phyloP scores from a whole-genome alignment of 345 rosid species.

The Psidium guajava region DNA sequence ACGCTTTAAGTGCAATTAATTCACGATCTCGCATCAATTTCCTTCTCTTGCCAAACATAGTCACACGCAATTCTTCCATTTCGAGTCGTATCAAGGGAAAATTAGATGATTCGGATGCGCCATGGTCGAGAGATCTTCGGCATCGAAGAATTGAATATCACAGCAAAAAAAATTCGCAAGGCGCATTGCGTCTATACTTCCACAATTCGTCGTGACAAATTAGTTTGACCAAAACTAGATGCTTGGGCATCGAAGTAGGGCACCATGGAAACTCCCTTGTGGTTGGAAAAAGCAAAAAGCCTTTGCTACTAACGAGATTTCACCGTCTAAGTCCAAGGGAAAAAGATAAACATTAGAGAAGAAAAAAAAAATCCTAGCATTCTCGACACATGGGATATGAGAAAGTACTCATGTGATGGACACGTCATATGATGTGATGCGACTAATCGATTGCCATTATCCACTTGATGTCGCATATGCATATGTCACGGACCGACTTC shows the following conservation, averaged over 20 bases:
- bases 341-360: background rate
- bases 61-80: background rate
- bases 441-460: background rate
- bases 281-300: background rate
- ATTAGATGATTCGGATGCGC: background rate
- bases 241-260: background rate
- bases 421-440: fast-evolving
- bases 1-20: background rate
- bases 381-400: background rate
- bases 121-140: background rate
- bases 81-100: background rate
- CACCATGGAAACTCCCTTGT: background rate
- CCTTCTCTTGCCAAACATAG: background rate
- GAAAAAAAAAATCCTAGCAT: background rate
- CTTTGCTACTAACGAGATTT: background rate
- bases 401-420: background rate
- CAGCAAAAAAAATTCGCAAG: background rate
- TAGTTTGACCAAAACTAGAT: background rate
- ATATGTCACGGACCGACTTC: too few relatives aligned
- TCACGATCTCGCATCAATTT: background rate
- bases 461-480: background rate
- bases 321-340: background rate
- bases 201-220: background rate
- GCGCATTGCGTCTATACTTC: background rate
- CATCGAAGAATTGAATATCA: background rate